Evolutionary conservation across 2,329 filamentous ascomycete genomes (phyloP).

Genomic region (Cylindrodendrum hubeiense): DNA sequence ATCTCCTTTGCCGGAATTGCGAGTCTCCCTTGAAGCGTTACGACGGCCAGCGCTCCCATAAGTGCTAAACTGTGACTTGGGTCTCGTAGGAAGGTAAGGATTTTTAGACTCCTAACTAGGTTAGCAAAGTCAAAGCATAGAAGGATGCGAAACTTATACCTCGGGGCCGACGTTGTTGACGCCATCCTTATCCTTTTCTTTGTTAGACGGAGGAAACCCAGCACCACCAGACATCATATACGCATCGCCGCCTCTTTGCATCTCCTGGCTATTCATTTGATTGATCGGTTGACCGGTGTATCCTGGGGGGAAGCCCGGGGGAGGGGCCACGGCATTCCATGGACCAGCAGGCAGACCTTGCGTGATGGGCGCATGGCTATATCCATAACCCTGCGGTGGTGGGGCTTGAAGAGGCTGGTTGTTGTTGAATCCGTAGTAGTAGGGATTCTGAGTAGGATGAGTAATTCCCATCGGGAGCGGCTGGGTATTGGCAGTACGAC

Average conservation of each 20-base stretch:
- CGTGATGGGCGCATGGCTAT: constrained; percentile 44
- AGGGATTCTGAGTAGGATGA: constrained; percentile 58
- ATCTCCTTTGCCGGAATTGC: constrained; percentile 22
- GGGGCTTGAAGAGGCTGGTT: constrained; percentile 35
- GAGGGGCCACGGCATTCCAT: constrained; percentile 39
- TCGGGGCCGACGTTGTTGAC: constrained; percentile 48
- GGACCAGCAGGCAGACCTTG: constrained; percentile 43
- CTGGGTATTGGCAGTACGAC: constrained; percentile 45
- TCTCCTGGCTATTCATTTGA: constrained; percentile 9
- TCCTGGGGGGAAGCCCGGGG: constrained; percentile 32
- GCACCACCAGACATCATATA: constrained; percentile 22
- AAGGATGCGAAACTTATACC: constrained; percentile 25
- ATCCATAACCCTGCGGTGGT: constrained; percentile 36
- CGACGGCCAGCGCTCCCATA: constrained; percentile 30
- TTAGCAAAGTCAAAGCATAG: constrained; percentile 21
- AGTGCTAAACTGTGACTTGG: constrained; percentile 30
- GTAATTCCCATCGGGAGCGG: constrained; percentile 57
- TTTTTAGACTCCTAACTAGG: constrained; percentile 34
- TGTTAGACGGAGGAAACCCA: constrained; percentile 27
- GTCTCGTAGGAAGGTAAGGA: constrained; percentile 42
- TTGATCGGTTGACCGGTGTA: constrained; percentile 17
- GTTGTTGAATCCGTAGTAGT: constrained; percentile 54
- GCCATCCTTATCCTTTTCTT: constrained; percentile 39
- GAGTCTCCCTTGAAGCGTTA: constrained; percentile 26
- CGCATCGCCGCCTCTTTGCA: constrained; percentile 15